Percentiles rank a stretch among this genome's conserved stretches.
Evolutionary conservation across 2,329 filamentous ascomycete genomes (phyloP).

Genomic region (Fusarium scirpi): DNA sequence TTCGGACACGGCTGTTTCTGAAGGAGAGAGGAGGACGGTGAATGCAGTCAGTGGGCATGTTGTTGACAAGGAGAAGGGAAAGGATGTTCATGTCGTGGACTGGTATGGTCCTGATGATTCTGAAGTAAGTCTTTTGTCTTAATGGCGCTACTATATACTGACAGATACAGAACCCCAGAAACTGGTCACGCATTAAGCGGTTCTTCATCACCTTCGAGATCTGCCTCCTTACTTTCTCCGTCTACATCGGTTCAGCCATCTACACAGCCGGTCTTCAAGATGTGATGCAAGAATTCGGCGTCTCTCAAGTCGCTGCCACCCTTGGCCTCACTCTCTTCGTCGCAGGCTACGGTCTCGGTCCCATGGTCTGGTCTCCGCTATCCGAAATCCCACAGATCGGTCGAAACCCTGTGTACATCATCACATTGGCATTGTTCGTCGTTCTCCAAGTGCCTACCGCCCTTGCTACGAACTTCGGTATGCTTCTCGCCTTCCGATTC

Average conservation of each 20-base stretch:
- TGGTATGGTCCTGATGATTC: constrained; percentile 11
- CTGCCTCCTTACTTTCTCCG: constrained; percentile 18
- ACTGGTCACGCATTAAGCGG: constrained; percentile 10
- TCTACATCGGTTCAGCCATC: constrained; percentile 21
- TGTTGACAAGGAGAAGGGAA: constrained; percentile 2
- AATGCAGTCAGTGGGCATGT: not conserved
- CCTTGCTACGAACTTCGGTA: constrained; percentile 64
- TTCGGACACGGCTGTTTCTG: not conserved
- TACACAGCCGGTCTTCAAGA: constrained; percentile 8
- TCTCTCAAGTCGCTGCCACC: constrained; percentile 6
- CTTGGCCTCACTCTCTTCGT: constrained; percentile 9
- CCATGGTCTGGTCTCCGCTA: constrained; percentile 5
- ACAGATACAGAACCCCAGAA: not conserved
- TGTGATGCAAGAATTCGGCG: constrained; percentile 1
- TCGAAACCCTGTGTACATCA: constrained; percentile 68
- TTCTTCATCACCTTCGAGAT: constrained; percentile 18
- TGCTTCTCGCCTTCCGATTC: constrained; percentile 65
- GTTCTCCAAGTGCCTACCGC: constrained; percentile 66
- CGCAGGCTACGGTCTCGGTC: not conserved
- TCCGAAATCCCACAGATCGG: constrained; percentile 66
- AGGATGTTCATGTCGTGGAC: constrained; percentile 4
- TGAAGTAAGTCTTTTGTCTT: not conserved
- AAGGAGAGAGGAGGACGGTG: not conserved
- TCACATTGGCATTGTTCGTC: constrained; percentile 69
- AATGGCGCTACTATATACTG: rapidly evolving